Base-by-base conservation (phyloP, 1,284 basidiomycete species). In the Fomitiporia mediterranea region DNA sequence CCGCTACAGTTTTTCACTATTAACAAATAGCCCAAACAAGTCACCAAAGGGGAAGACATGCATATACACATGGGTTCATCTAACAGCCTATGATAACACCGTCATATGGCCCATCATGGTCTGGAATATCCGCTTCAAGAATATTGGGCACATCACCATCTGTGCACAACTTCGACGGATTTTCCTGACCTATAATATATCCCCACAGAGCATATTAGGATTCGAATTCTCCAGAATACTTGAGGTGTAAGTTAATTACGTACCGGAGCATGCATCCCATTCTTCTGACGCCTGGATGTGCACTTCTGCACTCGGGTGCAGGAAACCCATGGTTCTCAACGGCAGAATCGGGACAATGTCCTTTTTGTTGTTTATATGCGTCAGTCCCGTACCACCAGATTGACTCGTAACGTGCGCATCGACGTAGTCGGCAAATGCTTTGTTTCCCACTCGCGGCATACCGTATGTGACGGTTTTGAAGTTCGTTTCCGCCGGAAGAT, bases 361-460 rank as follows among this genome's bases (percentile, higher is more conserved):
- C n/a, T n/a, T n/a, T n/a, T n/a, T n/a, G n/a, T n/a, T n/a, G n/a
- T n/a, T n/a, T n/a, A 83, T 69, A 46, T 74, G 80, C 15, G 74
- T 74, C 37, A 80, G 51, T 8, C 63, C 60, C 3, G 62, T 53
- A 27, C 64, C 51, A 30, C 59, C 37, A 9, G 27, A 37, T 40
- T 39, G 32, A 23, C 17, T 64, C 62, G 65, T 51, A 7, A 71
- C 49, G 40, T 77, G 66, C 4, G 66, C 64, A 62, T 86, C 82
- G 23, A 86, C 74, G 58, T 78, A 83, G 63, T 81, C 60, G 0
- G 82, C 82, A 57, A 82, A 84, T 0, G 70, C 78, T 60, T 78
- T 73, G 64, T 86, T 86, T 4, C 84, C 84, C 34, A 84, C 83
- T 37, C 84, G 74, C 17, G 85, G 85, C 66, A 83, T 71, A 25